Percentiles rank a stretch among this genome's conserved stretches.
Conservation (phyloP, 2,329 filamentous ascomycete genomes). For the Calonectria ilicicola region DNA sequence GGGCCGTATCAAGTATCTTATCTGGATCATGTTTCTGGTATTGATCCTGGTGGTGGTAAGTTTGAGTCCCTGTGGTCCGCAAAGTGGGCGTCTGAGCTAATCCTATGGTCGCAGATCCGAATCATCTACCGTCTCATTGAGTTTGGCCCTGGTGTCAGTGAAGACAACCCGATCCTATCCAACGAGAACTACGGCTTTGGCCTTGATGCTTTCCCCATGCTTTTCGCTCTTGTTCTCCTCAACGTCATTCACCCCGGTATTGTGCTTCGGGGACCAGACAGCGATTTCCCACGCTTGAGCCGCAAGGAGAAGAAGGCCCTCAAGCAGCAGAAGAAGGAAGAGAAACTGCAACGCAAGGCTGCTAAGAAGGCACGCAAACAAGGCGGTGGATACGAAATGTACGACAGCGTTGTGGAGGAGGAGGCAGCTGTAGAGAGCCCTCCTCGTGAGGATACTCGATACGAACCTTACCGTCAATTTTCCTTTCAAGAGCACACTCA, state of each 20-base stretch:
- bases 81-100: slow-evolving; percentile 10
- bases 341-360: slow-evolving; percentile 37
- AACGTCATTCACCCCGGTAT: slow-evolving; percentile 61
- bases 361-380: slow-evolving; percentile 39
- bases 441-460: background rate
- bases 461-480: background rate
- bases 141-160: slow-evolving; percentile 59
- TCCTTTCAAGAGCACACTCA: background rate
- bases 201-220: slow-evolving; percentile 68
- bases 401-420: slow-evolving; percentile 26
- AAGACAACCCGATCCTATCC: slow-evolving; percentile 57
- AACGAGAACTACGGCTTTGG: slow-evolving; percentile 65
- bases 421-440: background rate
- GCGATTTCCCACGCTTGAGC: slow-evolving; percentile 56
- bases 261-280: slow-evolving; percentile 57
- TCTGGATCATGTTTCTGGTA: slow-evolving; percentile 49
- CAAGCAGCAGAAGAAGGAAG: slow-evolving; percentile 50
- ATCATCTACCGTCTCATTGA: slow-evolving; percentile 72
- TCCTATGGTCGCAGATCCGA: slow-evolving; percentile 53
- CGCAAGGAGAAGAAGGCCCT: slow-evolving; percentile 59
- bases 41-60: slow-evolving; percentile 52
- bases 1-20: slow-evolving; percentile 47
- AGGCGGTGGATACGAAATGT: slow-evolving; percentile 26
- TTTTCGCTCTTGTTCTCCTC: slow-evolving; percentile 56
- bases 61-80: background rate